Evolutionary conservation across 139 green algal species (phyloP).

Genomic region (Micromonas commoda): DNA sequence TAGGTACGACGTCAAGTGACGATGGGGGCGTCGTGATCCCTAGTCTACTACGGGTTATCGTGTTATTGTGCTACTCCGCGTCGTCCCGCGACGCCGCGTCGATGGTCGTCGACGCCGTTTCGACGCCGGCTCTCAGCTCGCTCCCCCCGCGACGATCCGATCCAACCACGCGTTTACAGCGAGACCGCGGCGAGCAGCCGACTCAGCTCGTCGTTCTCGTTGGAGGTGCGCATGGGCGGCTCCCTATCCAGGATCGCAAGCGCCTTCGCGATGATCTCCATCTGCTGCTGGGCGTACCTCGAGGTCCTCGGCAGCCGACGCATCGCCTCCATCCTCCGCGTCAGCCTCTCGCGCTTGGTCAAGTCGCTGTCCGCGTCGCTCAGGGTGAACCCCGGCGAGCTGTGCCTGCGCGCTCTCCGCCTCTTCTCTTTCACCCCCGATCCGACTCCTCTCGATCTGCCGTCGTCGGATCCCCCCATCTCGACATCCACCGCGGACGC

Average conservation of each 20-base stretch:
- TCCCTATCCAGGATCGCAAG: not conserved
- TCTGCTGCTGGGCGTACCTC: conserved; percentile 1
- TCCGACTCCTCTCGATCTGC: no score
- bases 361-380: not conserved
- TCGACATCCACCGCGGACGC: not conserved
- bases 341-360: not conserved
- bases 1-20: conserved; percentile 1
- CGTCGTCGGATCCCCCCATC: not conserved
- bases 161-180: no score
- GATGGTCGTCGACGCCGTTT: no score
- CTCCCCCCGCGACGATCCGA: no score
- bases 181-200: not conserved
- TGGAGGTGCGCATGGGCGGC: not conserved
- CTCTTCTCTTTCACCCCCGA: not conserved
- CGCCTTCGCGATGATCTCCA: conserved; percentile 1
- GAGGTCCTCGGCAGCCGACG: not conserved
- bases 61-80: no score
- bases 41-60: no score
- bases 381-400: not conserved
- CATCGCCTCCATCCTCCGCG: not conserved
- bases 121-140: no score
- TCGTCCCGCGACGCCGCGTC: no score
- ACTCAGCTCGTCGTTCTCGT: conserved; percentile 16
- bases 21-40: not conserved
- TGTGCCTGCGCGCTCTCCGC: not conserved